Evolutionary conservation across 2,329 filamentous ascomycete species (phyloP).

Genomic region (Diaporthe sp.): DNA sequence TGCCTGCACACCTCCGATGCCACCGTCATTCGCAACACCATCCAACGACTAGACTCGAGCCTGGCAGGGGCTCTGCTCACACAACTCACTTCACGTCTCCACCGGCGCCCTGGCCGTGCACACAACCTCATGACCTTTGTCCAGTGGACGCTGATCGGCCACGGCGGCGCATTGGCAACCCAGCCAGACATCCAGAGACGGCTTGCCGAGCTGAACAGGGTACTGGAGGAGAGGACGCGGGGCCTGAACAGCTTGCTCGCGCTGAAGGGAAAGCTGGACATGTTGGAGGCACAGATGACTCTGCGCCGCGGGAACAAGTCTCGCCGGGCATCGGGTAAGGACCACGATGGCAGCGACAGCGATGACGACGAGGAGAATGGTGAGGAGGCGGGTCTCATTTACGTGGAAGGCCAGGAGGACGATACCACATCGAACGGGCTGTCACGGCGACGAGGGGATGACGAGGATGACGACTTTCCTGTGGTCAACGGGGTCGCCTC

Average conservation of each 20-base stretch:
- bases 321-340: constrained; percentile 57
- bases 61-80: constrained; percentile 84
- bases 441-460: constrained; percentile 59
- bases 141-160: constrained; percentile 92
- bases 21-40: constrained; percentile 85
- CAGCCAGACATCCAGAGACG: constrained; percentile 87
- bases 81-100: constrained; percentile 88
- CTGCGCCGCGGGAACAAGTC: constrained; percentile 75
- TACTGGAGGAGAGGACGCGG: constrained; percentile 87
- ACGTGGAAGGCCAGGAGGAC: constrained; percentile 86
- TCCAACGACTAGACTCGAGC: constrained; percentile 89
- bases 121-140: constrained; percentile 95
- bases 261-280: constrained; percentile 94
- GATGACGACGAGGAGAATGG: constrained; percentile 71
- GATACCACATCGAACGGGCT: constrained; percentile 57
- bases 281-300: constrained; percentile 91
- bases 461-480: constrained; percentile 71
- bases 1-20: constrained; percentile 87
- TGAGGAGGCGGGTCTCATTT: constrained; percentile 83
- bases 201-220: constrained; percentile 84
- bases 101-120: constrained; percentile 88
- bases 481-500: constrained; percentile 68
- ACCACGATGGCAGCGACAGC: constrained; percentile 67
- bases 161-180: constrained; percentile 90
- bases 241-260: constrained; percentile 86